phyloP scores from a whole-genome alignment of 2,329 filamentous ascomycete genomes.

The Talaromyces sp. region DNA sequence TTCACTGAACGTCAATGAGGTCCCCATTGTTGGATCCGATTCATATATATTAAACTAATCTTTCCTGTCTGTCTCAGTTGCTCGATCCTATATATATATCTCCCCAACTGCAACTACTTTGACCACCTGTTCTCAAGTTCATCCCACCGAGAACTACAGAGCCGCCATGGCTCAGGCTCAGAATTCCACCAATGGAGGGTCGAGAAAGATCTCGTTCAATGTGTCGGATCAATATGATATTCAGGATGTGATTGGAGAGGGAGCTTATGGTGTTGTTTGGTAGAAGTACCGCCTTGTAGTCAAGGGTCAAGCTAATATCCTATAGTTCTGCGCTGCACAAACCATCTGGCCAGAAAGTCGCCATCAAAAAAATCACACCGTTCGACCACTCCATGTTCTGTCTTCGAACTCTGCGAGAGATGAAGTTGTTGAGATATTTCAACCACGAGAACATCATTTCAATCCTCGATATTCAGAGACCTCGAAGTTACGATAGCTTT shows the following conservation, averaged over 20 bases:
- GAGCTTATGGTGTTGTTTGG: constrained; percentile 98
- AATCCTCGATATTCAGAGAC: constrained; percentile 98
- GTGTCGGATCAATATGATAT: constrained; percentile 99
- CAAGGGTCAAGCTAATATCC: constrained; percentile 45
- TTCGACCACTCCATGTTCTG: constrained; percentile 99
- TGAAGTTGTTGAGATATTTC: constrained; percentile 98
- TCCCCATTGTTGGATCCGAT: constrained; percentile 1
- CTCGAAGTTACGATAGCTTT: constrained; percentile 90
- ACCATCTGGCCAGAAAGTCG: constrained; percentile 95
- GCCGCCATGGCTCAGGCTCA: constrained; percentile 41
- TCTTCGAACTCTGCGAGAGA: constrained; percentile 90
- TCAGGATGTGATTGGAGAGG: constrained; percentile 97
- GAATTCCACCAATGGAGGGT: constrained; percentile 51
- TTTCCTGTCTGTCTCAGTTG: neutral
- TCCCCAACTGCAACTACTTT: neutral
- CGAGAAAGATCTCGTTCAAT: constrained; percentile 98
- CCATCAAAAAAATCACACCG: constrained; percentile 99
- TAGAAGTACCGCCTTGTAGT: constrained; percentile 50
- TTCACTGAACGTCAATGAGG: neutral
- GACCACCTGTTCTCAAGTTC: neutral
- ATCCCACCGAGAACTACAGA: constrained; percentile 5
- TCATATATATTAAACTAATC: constrained; percentile 3
- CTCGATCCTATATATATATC: neutral
- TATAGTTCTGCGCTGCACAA: constrained; percentile 86
- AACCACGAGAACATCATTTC: constrained; percentile 99